Conservation (phyloP, 1,284 basidiomycete genomes). For the Heterobasidion irregulare region DNA sequence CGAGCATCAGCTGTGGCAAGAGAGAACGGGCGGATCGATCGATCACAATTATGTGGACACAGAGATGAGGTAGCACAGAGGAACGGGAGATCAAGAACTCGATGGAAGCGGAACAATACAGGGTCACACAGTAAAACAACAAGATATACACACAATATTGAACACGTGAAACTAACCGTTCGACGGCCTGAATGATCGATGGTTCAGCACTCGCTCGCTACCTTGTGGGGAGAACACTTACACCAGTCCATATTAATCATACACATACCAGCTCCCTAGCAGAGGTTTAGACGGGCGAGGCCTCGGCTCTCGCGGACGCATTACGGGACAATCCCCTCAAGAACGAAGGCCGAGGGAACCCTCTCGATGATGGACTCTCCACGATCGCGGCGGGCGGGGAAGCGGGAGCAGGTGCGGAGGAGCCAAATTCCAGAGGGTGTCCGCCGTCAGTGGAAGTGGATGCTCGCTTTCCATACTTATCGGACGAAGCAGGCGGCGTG, state of each 20-base stretch:
- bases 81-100: too few relatives aligned
- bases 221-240: too few relatives aligned
- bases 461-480: conserved; percentile 19
- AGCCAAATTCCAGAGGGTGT: not conserved
- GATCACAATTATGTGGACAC: too few relatives aligned
- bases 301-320: not conserved
- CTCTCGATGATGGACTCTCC: not conserved
- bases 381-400: not conserved
- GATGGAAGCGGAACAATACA: too few relatives aligned
- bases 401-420: not conserved
- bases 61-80: too few relatives aligned
- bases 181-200: too few relatives aligned
- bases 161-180: too few relatives aligned
- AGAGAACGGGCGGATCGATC: too few relatives aligned
- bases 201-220: too few relatives aligned
- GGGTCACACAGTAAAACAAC: too few relatives aligned
- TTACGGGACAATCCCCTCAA: not conserved
- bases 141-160: too few relatives aligned
- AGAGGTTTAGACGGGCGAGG: not conserved
- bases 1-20: too few relatives aligned
- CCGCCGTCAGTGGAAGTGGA: conserved; percentile 19
- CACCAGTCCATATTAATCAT: not conserved
- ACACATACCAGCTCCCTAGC: not conserved
- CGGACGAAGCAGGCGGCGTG: conserved; percentile 37
- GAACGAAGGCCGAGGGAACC: not conserved